Base-by-base conservation (phyloP, 495 filamentous ascomycete genomes). In the Cetradonia linearis region DNA sequence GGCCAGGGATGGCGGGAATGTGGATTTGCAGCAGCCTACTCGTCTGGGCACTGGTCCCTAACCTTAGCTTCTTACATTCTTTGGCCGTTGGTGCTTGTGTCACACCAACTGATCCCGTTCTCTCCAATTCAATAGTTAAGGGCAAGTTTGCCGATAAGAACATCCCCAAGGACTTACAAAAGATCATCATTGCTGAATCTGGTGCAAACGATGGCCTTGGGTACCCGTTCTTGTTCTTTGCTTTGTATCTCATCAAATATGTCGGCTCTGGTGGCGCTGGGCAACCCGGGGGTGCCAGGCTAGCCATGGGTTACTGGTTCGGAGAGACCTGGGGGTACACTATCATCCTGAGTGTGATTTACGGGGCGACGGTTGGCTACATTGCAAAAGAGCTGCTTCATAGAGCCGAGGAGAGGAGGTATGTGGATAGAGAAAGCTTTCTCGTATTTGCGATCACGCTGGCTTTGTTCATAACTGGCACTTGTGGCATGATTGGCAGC, bases 121-220 rank as follows among this genome's bases (percentile, higher is more conserved):
- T 96, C 34, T 91, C 87, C 30, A 92, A 93, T 62, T 85, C 86
- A 3, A 94, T 95, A 59, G 89, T 96, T 49, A 95, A 95, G 74
- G 91, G 91, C 44, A 91, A 88, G 64, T 96, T 95, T 63, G 91
- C 91, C 11, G 91, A 95, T 60, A 86, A 89, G 65, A 87, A 95
- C 72, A 83, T 95, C 18, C 89, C 90, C 3, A 87, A 83, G 62
- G 78, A 83, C 18, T 70, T 96, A 63, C 89, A 94, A 75, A 81
- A 83, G 58, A 89, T 96, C 60, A 91, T 96, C 64, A 82, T 91
- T 55, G 90, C 91, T 0, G 91, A 97, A 73, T 89, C 86, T 0
- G 92, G 91, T 3, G 88, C 89, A 5, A 96, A 95, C 69, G 91
- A 96, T 70, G 91, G 91, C 0, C 78, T 97, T n/a, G 91, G 91